Base-by-base conservation (phyloP, 1,284 basidiomycete genomes). In the Cutaneotrichosporon sp. region DNA sequence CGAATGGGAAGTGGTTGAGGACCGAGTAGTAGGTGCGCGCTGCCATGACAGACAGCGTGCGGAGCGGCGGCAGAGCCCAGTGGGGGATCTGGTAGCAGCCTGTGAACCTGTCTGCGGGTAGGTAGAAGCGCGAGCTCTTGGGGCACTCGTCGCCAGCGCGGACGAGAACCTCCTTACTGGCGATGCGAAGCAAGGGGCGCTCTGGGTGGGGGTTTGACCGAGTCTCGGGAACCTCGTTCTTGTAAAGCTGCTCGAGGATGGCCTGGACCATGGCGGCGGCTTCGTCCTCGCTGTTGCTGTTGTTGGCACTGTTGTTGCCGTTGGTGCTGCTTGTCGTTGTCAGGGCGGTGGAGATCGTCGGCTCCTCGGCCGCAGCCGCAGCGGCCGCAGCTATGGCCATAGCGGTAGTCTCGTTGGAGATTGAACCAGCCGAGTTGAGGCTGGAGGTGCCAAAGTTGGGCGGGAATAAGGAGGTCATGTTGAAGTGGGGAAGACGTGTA, bases 1-100 rank as follows among this genome's bases (percentile, higher is more conserved):
- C 69, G 54, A 82, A 76, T 7, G 79, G 75, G 36, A 81, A 76
- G 66, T 81, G 81, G 38, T 76, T 75, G 13, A 81, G 70, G n/a
- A 82, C 72, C 3, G 76, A 75, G 36, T 78, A 74, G 58, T 80
- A 73, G 0, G 80, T 81, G 25, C 77, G 72, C 49, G 70, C 69
- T 1, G 81, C 81, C 70, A 81, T 79, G 31, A 74, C 64, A 1
- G 78, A 80, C 20, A 82, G 60, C 7, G 73, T 79, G 31, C 67
- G 62, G 10, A 81, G 67, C 1, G 79, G 76, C 3, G 81, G 81
- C 27, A 82, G 69, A 1, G 71, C 68, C 81, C 81, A 82, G 62
- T 81, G 80, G 0, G 79, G 76, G 27, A 82, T 75, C 62, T 76
- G 75, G 69, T 81, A 82, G 59, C 80, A 81, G 4, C 78, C 76